phyloP scores from a whole-genome alignment of 2,329 filamentous ascomycete species.

The Didymella lethalis region DNA sequence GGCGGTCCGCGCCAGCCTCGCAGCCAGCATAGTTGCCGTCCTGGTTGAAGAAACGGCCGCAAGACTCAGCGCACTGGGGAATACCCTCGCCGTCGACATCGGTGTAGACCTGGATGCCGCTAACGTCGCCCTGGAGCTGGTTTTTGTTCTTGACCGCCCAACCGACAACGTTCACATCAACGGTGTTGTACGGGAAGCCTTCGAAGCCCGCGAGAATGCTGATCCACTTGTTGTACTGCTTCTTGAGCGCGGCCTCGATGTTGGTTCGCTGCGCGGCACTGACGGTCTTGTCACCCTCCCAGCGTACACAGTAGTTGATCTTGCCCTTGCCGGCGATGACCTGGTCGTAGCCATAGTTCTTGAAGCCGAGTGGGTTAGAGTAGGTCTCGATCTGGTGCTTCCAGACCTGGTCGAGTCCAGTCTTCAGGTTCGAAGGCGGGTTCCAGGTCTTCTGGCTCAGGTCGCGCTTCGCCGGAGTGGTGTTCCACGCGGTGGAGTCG shows the following conservation, averaged over 20 bases:
- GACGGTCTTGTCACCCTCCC: slow-evolving; percentile 53
- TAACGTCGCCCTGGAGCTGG: slow-evolving; percentile 50
- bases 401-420: slow-evolving; percentile 36
- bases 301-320: slow-evolving; percentile 56
- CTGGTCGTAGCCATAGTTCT: slow-evolving; percentile 46
- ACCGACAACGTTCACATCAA: slow-evolving; percentile 55
- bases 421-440: slow-evolving; percentile 37
- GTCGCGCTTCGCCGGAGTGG: slow-evolving; percentile 29
- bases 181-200: slow-evolving; percentile 53
- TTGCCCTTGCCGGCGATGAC: slow-evolving; percentile 43
- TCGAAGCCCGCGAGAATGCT: slow-evolving; percentile 56
- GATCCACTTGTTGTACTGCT: slow-evolving; percentile 54
- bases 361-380: slow-evolving; percentile 35
- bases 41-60: slow-evolving; percentile 58
- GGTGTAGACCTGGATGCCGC: slow-evolving; percentile 54
- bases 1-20: slow-evolving; percentile 49
- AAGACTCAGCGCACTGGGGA: slow-evolving; percentile 54
- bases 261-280: slow-evolving; percentile 52
- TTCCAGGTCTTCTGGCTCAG: slow-evolving; percentile 33
- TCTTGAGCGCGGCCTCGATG: slow-evolving; percentile 48
- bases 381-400: slow-evolving; percentile 36
- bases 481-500: slow-evolving; percentile 27
- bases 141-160: slow-evolving; percentile 54
- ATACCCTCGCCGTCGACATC: slow-evolving; percentile 52
- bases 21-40: slow-evolving; percentile 54